Evolutionary conservation across 306 rosid genomes (phyloP), one percentile per base, ranked within the genome.

Genomic region (peach (Prunus persica)): DNA sequence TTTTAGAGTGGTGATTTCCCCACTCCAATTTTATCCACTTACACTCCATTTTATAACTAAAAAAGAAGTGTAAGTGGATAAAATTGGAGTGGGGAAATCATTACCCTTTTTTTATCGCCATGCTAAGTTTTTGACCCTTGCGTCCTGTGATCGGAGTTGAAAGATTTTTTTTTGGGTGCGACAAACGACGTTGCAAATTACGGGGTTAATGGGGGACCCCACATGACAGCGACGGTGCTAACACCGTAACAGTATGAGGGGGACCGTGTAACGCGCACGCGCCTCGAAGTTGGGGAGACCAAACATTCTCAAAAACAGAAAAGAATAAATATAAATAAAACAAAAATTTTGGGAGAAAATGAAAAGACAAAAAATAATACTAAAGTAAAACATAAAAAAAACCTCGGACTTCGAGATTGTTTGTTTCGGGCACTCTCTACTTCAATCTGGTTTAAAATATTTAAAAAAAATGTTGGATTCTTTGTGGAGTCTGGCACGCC

Each of bases 371-470:
- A 78, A 49, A 57, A 28, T 57, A 20, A 13, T 25, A 25, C 22
- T 49, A 11, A 19, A 46, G 14, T 2, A 27, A 27, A 27, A 2
- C n/a, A n/a, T 27, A 57, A 15, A 57, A 3, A 10, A 30, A 80
- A 84, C 85, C 80, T 87, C 82, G 83, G 90, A 81, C 75, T 73
- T 45, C 83, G 90, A 73, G 90, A 79, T 34, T 34, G 41, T 34
- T 34, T 34, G 41, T 34, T 34, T 34, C 8, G 41, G 41, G 41
- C 41, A 34, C 41, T 34, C 7, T 34, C 7, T 34, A 34, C 41
- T 34, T 34, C 8, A 34, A 5, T 34, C 0, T 49, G 14, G 14
- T 71, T 55, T 55, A 6, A 19, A 19, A 55, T 55, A 20, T 15
- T 58, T 58, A 3, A 11, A 19, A 46, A 19, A 18, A 52, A 0